A percentile compares a stretch with the other conserved stretches of the same genome.
Conservation (phyloP, 441 rosid species). For the Bruguiera hainesii region DNA sequence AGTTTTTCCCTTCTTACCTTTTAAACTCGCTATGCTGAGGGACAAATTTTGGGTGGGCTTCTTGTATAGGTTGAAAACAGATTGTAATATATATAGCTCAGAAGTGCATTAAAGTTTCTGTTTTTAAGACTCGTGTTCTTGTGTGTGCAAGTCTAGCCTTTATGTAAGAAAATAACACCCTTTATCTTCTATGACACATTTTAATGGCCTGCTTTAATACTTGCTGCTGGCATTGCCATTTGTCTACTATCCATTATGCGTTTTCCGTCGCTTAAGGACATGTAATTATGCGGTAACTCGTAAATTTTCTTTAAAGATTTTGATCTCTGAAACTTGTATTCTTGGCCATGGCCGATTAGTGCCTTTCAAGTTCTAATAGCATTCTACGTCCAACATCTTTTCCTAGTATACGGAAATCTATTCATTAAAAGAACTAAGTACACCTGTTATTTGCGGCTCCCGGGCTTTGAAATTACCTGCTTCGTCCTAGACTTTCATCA, state of each 20-base stretch:
- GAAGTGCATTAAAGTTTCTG: slow-evolving; percentile 36
- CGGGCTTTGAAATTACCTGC: neutral
- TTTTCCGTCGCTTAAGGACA: too few species aligned
- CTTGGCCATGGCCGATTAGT: too few species aligned
- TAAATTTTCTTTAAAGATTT: too few species aligned
- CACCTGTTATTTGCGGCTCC: neutral
- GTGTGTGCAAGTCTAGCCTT: slow-evolving; percentile 21
- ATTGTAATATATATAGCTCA: slow-evolving; percentile 55
- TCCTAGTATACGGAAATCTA: neutral
- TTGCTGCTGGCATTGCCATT: too few species aligned
- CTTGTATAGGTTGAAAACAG: slow-evolving; percentile 61
- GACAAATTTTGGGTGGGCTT: slow-evolving; percentile 33
- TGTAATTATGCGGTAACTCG: too few species aligned
- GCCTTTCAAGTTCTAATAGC: too few species aligned
- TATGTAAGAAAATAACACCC: too few species aligned
- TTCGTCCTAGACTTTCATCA: neutral
- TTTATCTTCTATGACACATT: too few species aligned
- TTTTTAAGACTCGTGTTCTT: slow-evolving; percentile 20
- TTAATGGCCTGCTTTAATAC: too few species aligned
- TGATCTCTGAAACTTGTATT: too few species aligned
- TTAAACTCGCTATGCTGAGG: slow-evolving; percentile 41
- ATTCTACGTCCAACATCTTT: slow-evolving; percentile 4
- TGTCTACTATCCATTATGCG: too few species aligned
- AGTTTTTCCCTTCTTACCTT: slow-evolving; percentile 26
- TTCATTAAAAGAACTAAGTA: neutral